Conservation (phyloP, 352 stramenopile genomes). For the Elongisporangium anandrum region DNA sequence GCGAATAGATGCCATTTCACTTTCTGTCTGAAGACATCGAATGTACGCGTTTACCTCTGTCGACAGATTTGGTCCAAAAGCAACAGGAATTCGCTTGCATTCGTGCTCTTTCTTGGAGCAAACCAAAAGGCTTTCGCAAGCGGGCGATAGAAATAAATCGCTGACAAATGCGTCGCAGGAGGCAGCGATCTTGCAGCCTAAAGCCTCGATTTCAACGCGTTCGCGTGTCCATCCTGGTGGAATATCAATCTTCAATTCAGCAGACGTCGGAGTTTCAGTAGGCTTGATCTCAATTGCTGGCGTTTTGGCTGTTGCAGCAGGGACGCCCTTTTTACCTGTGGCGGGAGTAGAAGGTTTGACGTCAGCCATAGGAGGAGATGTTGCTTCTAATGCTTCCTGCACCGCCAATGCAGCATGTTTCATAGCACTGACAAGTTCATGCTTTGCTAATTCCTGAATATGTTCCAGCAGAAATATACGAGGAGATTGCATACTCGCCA, state of each 20-base stretch:
- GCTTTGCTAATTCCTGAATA: slow-evolving; percentile 7
- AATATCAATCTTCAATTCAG: not conserved
- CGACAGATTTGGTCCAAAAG: not conserved
- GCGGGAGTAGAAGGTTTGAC: not conserved
- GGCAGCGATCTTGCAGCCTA: not conserved
- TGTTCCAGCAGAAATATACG: slow-evolving; percentile 43
- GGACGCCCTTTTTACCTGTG: not conserved
- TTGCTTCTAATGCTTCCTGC: not conserved
- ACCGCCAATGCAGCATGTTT: not conserved
- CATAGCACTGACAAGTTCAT: not conserved
- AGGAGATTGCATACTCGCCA: slow-evolving; percentile 4
- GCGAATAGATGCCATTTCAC: not conserved
- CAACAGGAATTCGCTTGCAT: not conserved
- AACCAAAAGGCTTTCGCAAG: not conserved
- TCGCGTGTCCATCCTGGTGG: not conserved
- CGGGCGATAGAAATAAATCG: not conserved
- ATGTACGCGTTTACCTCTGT: not conserved
- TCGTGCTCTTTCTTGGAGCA: not conserved
- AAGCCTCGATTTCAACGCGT: not conserved
- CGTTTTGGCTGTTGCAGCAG: not conserved
- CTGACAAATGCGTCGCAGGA: not conserved
- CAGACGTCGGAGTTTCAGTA: not conserved
- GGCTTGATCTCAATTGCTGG: not conserved
- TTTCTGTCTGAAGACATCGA: not conserved
- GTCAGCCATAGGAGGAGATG: not conserved